Evolutionary conservation across 1,139 yeast genomes (phyloP).

Genomic region (Saccharomyces hybrid): DNA sequence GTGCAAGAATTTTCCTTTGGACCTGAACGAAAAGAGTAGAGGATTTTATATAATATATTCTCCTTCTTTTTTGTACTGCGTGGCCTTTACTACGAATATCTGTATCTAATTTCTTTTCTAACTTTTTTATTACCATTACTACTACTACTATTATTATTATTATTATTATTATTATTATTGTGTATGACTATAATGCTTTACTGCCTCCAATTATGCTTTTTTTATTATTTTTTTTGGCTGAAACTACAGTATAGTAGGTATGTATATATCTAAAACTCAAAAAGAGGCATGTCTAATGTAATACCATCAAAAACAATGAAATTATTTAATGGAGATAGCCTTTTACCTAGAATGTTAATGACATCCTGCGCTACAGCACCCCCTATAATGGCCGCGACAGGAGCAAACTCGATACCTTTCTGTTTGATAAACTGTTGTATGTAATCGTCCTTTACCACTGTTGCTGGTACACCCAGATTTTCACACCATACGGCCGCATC

Average conservation of each 20-base stretch:
- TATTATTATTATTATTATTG: conserved; percentile 1
- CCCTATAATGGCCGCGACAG: conserved; percentile 82
- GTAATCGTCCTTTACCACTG: conserved; percentile 35
- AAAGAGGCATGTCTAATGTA: conserved; percentile 69
- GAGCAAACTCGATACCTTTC: conserved; percentile 65
- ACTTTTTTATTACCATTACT: not conserved
- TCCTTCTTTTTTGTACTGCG: not conserved
- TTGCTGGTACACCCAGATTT: conserved; percentile 37
- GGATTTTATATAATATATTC: not conserved
- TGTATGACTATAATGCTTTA: not conserved
- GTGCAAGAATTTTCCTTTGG: not conserved
- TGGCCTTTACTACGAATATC: not conserved
- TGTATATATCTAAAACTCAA: conserved; percentile 27
- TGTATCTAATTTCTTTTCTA: not conserved
- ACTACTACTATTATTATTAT: not conserved
- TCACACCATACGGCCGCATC: conserved; percentile 32
- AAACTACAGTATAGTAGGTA: not conserved
- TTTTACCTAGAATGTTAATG: conserved; percentile 68
- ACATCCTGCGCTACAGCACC: conserved; percentile 90
- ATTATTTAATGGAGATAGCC: conserved; percentile 78
- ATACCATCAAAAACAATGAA: conserved; percentile 68
- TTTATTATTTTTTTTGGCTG: not conserved
- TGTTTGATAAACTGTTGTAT: conserved; percentile 40
- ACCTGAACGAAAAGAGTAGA: not conserved
- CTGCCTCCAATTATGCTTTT: not conserved